These are phyloP conservation scores for Diaporthe nobilis DNA, from an alignment of 2,329 filamentous ascomycete genomes.

Conservation along the genomic window DNA sequence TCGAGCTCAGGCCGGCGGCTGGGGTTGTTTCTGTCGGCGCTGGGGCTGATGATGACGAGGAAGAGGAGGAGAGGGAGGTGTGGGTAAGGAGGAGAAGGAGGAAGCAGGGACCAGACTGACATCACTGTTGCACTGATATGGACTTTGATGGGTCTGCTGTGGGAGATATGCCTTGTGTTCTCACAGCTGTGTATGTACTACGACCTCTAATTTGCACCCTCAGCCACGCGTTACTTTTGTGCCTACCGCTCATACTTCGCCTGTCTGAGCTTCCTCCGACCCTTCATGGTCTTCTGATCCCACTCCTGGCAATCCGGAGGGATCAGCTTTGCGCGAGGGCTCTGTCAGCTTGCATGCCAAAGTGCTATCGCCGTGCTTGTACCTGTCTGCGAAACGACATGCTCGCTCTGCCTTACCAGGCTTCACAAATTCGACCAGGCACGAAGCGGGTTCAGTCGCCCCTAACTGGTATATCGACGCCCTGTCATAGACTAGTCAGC, in stretches of 20 bases:
- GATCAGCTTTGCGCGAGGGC: background rate
- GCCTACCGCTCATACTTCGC: background rate
- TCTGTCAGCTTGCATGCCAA: background rate
- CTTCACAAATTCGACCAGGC: background rate
- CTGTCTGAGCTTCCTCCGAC: background rate
- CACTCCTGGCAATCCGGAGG: background rate
- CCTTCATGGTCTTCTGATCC: background rate
- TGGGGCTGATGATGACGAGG: background rate
- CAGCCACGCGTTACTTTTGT: background rate
- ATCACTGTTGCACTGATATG: background rate
- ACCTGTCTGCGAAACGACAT: background rate
- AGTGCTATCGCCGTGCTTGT: background rate
- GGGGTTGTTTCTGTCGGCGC: background rate
- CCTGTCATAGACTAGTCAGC: background rate
- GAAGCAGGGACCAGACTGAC: constrained; percentile 4
- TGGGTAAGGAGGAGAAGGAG: constrained; percentile 28
- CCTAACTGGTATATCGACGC: background rate
- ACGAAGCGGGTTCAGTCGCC: background rate
- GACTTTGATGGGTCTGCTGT: background rate
- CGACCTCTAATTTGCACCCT: background rate
- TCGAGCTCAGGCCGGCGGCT: constrained; percentile 23
- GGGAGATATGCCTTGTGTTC: background rate
- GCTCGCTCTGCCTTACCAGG: background rate
- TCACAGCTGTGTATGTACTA: background rate
- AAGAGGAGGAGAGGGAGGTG: constrained; percentile 16